Conservation (phyloP, 2,329 filamentous ascomycete species). For the Aspergillus terreus region DNA sequence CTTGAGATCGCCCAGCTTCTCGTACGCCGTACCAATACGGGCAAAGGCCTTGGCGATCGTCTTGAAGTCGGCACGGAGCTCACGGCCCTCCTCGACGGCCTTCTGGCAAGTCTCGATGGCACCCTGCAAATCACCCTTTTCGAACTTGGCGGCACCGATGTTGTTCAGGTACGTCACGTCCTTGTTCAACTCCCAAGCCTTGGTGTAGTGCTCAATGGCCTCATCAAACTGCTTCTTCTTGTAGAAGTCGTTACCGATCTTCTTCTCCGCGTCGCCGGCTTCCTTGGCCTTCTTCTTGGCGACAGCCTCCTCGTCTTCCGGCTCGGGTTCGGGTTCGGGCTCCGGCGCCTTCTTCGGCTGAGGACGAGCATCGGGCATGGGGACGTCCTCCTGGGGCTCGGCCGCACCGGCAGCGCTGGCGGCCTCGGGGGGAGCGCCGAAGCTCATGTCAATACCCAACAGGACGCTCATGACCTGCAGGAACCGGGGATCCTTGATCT, state of each 20-base stretch:
- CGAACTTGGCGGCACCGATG: slow-evolving; percentile 86
- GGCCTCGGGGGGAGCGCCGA: slow-evolving; percentile 53
- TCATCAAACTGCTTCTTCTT: slow-evolving; percentile 98
- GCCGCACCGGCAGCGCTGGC: slow-evolving; percentile 38
- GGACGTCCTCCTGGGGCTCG: slow-evolving; percentile 66
- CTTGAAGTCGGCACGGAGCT: slow-evolving; percentile 94
- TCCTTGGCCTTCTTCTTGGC: slow-evolving; percentile 89
- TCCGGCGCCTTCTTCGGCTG: slow-evolving; percentile 58
- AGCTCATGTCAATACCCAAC: slow-evolving; percentile 88
- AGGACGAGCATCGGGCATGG: slow-evolving; percentile 69
- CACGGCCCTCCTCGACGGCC: slow-evolving; percentile 84
- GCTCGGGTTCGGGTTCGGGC: slow-evolving; percentile 61
- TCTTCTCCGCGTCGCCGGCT: slow-evolving; percentile 92
- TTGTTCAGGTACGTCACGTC: slow-evolving; percentile 99
- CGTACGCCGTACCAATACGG: slow-evolving; percentile 88
- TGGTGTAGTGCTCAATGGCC: slow-evolving; percentile 89
- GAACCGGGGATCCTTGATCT: slow-evolving; percentile 88
- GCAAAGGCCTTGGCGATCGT: slow-evolving; percentile 97
- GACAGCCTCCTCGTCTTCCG: slow-evolving; percentile 75
- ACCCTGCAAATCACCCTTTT: slow-evolving; percentile 90
- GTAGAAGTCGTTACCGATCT: slow-evolving; percentile 87
- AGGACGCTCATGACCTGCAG: slow-evolving; percentile 90
- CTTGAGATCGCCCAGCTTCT: slow-evolving; percentile 77
- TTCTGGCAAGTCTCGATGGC: slow-evolving; percentile 82
- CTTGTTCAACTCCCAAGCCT: slow-evolving; percentile 92